phyloP scores from a whole-genome alignment of 208 protist genomes.

The Trypanosoma rangeli region DNA sequence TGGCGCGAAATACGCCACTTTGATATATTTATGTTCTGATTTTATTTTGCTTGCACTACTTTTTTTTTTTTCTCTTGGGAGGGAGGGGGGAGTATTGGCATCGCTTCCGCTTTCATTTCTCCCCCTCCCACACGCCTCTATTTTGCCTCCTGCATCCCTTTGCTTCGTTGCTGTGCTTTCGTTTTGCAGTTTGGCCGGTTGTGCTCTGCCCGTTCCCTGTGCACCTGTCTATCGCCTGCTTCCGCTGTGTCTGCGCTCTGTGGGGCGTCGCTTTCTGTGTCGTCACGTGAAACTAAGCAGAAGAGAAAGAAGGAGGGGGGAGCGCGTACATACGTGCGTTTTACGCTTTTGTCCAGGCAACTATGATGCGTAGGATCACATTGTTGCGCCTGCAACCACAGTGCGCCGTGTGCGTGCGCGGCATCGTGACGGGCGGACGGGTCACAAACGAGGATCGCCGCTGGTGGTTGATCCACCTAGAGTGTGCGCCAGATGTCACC shows the following conservation, averaged over 20 bases:
- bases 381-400: background rate
- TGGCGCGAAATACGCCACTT: background rate
- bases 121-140: conserved; percentile 8
- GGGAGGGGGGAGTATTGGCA: background rate
- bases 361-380: conserved; percentile 10
- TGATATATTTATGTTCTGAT: background rate
- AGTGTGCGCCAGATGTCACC: conserved; percentile 83
- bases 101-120: background rate
- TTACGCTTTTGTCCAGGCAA: background rate
- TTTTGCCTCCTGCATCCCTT: background rate
- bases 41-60: background rate
- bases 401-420: conserved; percentile 8
- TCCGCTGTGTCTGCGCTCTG: too few species aligned
- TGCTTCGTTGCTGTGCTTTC: too few species aligned
- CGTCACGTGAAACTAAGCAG: background rate
- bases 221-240: too few species aligned
- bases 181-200: too few species aligned
- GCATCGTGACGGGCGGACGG: conserved; percentile 63
- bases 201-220: too few species aligned
- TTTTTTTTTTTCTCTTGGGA: background rate
- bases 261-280: too few species aligned
- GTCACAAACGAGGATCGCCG: conserved; percentile 87
- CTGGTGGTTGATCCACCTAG: conserved; percentile 88
- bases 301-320: background rate
- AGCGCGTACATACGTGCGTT: background rate